These are phyloP conservation scores for Penicillium sp. DNA, from an alignment of 2,329 filamentous ascomycete species.

Conservation along the genomic window DNA sequence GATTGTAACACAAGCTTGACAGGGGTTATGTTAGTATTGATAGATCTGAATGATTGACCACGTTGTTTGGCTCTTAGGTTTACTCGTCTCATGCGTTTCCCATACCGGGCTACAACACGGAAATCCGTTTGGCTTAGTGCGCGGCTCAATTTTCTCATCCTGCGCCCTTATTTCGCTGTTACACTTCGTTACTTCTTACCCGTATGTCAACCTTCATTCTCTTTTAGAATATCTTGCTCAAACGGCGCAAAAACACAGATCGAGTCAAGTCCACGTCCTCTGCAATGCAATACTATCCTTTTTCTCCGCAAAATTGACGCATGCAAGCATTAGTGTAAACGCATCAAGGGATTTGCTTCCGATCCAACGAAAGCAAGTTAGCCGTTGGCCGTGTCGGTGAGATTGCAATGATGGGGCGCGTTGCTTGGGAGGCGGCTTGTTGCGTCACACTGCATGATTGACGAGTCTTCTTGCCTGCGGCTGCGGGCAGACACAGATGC, in stretches of 20 bases:
- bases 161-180: not conserved
- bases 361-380: not conserved
- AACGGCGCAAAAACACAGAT: not conserved
- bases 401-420: slow-evolving; percentile 1
- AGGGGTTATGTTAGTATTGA: not conserved
- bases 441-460: slow-evolving; percentile 14
- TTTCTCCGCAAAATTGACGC: slow-evolving; percentile 1
- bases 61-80: not conserved
- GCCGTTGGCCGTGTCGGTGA: slow-evolving; percentile 6
- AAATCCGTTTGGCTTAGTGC: not conserved
- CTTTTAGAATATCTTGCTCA: not conserved
- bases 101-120: not conserved
- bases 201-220: not conserved
- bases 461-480: slow-evolving; percentile 4
- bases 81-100: not conserved
- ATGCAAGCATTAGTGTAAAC: not conserved
- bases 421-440: slow-evolving; percentile 7
- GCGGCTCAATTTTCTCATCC: not conserved
- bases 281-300: not conserved
- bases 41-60: not conserved
- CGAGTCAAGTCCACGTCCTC: not conserved
- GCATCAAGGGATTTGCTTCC: not conserved
- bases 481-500: not conserved
- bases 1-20: not conserved
- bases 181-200: not conserved